A percentile compares a stretch with the other conserved stretches of the same genome.
phyloP scores from a whole-genome alignment of 179 eudicot genomes.

The Beta corolliflora region DNA sequence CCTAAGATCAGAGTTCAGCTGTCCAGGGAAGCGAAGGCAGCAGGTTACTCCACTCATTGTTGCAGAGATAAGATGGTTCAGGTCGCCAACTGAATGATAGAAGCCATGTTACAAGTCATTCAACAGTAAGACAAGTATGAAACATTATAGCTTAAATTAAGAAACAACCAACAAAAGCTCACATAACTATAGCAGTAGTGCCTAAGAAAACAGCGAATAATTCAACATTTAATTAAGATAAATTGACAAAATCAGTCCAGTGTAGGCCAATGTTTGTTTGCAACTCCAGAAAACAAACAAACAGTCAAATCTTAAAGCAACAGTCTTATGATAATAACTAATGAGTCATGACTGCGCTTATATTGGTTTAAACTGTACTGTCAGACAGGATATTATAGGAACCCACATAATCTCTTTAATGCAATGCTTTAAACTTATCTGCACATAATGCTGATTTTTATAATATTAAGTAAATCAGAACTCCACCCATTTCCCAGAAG shows the following conservation, averaged over 20 bases:
- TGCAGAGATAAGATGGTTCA: constrained; percentile 70
- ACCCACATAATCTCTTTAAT: neutral
- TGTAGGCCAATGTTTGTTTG: neutral
- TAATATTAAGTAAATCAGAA: neutral
- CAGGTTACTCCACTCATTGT: constrained; percentile 80
- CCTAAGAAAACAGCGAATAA: neutral
- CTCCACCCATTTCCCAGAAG: neutral
- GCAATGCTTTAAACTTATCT: neutral
- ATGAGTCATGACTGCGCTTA: neutral
- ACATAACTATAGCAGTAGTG: neutral
- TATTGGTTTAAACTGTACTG: neutral
- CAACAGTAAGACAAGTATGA: neutral
- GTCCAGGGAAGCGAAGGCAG: constrained; percentile 78
- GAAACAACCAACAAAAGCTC: neutral
- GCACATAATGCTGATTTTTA: neutral
- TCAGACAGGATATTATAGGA: neutral
- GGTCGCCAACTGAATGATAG: constrained; percentile 57
- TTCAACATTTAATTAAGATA: neutral
- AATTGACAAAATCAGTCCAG: neutral
- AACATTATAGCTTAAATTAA: neutral
- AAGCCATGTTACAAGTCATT: neutral
- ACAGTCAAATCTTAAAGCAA: neutral
- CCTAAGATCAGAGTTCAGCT: constrained; percentile 68
- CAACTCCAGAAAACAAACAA: neutral
- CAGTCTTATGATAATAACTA: neutral